Conservation (phyloP, 192 early-diverging fungal species). For the Ramicandelaber brevisporus region DNA sequence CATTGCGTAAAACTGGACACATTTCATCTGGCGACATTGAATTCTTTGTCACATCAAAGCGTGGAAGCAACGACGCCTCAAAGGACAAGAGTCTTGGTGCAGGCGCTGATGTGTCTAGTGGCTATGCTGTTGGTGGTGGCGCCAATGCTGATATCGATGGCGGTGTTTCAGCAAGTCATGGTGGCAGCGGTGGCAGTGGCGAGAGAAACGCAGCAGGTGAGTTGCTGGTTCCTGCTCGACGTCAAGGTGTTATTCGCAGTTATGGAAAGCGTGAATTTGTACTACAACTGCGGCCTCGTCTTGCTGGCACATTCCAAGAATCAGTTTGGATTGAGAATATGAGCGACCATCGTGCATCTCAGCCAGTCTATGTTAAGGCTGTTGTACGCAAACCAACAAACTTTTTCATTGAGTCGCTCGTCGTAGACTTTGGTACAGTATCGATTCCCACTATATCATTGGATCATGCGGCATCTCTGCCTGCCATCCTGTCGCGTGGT, state of each 20-base stretch:
- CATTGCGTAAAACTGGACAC: slow-evolving; percentile 80
- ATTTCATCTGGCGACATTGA: slow-evolving; percentile 76
- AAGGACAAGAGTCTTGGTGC: no score
- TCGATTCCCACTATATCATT: no score
- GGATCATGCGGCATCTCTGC: no score
- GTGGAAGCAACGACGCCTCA: no score
- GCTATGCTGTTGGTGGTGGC: no score
- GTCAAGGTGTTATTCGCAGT: slow-evolving; percentile 67
- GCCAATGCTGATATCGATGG: not conserved
- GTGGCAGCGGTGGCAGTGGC: no score
- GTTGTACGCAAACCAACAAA: slow-evolving; percentile 65
- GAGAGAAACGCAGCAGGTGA: no score
- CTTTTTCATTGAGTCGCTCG: slow-evolving; percentile 50
- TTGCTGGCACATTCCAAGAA: slow-evolving; percentile 73
- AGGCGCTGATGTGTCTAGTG: no score
- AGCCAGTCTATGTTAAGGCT: slow-evolving; percentile 65
- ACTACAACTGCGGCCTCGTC: slow-evolving; percentile 75
- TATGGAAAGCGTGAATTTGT: slow-evolving; percentile 79
- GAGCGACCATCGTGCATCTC: slow-evolving; percentile 55
- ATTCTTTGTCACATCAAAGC: no score
- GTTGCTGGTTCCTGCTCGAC: slow-evolving; percentile 46
- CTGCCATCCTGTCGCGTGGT: no score
- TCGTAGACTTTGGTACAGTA: slow-evolving; percentile 45
- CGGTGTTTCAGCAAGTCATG: no score
- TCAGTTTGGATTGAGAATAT: slow-evolving; percentile 71